These are phyloP conservation scores for Penicillium freii DNA, from an alignment of 2,329 filamentous ascomycete species.

Conservation along the genomic window DNA sequence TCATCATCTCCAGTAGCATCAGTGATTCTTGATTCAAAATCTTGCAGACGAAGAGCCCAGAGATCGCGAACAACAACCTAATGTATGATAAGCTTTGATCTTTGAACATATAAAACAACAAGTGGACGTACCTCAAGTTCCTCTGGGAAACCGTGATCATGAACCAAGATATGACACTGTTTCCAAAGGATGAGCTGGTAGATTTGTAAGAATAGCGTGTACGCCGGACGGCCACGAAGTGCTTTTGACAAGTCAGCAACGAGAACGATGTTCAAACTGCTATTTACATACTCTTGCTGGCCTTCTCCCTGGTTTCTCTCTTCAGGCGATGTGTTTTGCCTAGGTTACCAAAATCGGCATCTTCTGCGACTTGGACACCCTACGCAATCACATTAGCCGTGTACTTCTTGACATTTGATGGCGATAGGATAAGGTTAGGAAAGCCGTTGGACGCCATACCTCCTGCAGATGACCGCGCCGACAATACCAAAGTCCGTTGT, in stretches of 20 bases:
- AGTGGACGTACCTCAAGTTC: slow-evolving; percentile 64
- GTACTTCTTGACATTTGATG: not conserved
- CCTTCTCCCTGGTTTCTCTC: slow-evolving; percentile 54
- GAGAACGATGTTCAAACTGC: not conserved
- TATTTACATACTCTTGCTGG: slow-evolving; percentile 46
- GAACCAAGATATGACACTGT: slow-evolving; percentile 72
- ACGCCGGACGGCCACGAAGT: slow-evolving; percentile 64
- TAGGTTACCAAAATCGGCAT: slow-evolving; percentile 66
- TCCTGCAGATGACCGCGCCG: slow-evolving; percentile 76
- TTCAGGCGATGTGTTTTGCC: slow-evolving; percentile 58
- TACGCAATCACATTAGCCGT: slow-evolving; percentile 13
- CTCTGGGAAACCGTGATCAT: slow-evolving; percentile 61
- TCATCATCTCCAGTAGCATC: slow-evolving; percentile 36
- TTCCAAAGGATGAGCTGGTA: slow-evolving; percentile 82
- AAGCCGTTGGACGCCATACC: slow-evolving; percentile 45
- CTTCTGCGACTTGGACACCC: slow-evolving; percentile 51
- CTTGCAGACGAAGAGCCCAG: slow-evolving; percentile 72
- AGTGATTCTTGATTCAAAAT: slow-evolving; percentile 50
- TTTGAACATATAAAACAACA: not conserved
- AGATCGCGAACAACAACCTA: slow-evolving; percentile 71
- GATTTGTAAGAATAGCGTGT: slow-evolving; percentile 76
- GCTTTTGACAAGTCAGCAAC: slow-evolving; percentile 51
- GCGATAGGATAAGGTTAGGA: slow-evolving; percentile 6
- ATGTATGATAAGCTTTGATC: not conserved
- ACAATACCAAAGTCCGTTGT: slow-evolving; percentile 77